Conservation (phyloP, 805 yeast species). For the Sporopachydermia lactativora region DNA sequence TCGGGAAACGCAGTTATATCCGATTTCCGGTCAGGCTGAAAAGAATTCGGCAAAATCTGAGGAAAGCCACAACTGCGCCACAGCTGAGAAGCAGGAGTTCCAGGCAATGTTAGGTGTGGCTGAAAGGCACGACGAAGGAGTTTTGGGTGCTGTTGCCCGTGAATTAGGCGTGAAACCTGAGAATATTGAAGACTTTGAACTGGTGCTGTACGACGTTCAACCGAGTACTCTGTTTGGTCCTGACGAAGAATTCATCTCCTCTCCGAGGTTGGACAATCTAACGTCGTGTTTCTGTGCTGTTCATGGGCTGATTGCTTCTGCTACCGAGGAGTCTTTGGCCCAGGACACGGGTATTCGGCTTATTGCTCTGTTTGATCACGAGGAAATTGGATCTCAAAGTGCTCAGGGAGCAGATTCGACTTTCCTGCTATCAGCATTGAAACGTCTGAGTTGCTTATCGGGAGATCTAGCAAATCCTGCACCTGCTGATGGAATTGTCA, state of each 20-base stretch:
- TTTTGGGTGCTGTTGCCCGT: slow-evolving; percentile 54
- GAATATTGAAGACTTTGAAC: slow-evolving; percentile 80
- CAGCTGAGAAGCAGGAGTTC: slow-evolving; percentile 25
- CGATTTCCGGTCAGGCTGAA: slow-evolving; percentile 59
- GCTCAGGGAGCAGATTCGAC: slow-evolving; percentile 97
- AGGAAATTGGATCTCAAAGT: slow-evolving; percentile 85
- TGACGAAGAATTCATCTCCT: slow-evolving; percentile 78
- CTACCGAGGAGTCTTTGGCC: slow-evolving; percentile 22
- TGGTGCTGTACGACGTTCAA: slow-evolving; percentile 76
- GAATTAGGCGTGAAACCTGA: slow-evolving; percentile 38
- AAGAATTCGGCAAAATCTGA: slow-evolving; percentile 18
- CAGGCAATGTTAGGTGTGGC: slow-evolving; percentile 49
- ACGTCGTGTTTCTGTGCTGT: slow-evolving; percentile 77
- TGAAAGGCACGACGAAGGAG: slow-evolving; percentile 62
- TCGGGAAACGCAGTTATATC: slow-evolving; percentile 73
- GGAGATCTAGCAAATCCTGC: slow-evolving; percentile 22
- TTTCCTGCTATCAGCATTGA: slow-evolving; percentile 66
- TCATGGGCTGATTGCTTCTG: slow-evolving; percentile 48
- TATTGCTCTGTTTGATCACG: slow-evolving; percentile 85
- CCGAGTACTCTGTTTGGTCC: slow-evolving; percentile 76
- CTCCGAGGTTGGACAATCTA: slow-evolving; percentile 84
- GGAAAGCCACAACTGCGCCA: slow-evolving; percentile 6
- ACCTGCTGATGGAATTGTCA: slow-evolving; percentile 13
- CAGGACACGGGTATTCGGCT: slow-evolving; percentile 49
- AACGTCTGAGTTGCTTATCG: slow-evolving; percentile 42